These are phyloP conservation scores for Uronychia binucleata DNA, from an alignment of 73 alveolate genomes.

Conservation along the genomic window DNA sequence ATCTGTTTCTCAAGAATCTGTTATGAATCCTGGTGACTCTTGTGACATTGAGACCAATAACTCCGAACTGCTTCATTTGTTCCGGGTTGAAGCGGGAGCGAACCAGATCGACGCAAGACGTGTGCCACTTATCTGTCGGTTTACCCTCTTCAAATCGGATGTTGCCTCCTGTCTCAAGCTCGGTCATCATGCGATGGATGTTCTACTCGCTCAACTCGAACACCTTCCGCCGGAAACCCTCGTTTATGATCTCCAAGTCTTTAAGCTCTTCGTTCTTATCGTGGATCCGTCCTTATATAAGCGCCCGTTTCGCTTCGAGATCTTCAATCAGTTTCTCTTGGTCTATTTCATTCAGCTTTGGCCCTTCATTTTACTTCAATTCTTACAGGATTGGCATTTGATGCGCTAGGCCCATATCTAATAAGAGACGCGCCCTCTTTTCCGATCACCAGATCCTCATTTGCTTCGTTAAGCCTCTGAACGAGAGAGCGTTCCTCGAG, in stretches of 20 bases:
- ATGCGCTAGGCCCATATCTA: conserved; percentile 13
- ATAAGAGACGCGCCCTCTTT: not conserved
- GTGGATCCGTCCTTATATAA: conserved; percentile 31
- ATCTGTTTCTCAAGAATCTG: conserved; percentile 53
- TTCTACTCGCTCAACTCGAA: conserved; percentile 47
- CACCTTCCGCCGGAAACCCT: conserved; percentile 18
- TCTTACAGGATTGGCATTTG: conserved; percentile 14
- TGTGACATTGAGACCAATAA: conserved; percentile 42
- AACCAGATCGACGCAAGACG: conserved; percentile 37
- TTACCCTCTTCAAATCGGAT: conserved; percentile 57
- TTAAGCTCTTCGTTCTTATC: conserved; percentile 43
- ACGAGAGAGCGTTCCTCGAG: conserved; percentile 26
- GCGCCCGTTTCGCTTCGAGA: conserved; percentile 24
- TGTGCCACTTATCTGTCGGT: conserved; percentile 45
- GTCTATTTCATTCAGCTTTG: conserved; percentile 16
- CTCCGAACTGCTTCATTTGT: conserved; percentile 41
- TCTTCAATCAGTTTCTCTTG: conserved; percentile 26
- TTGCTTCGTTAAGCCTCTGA: not conserved
- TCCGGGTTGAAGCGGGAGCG: conserved; percentile 40
- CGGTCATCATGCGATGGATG: conserved; percentile 66
- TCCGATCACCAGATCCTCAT: not conserved
- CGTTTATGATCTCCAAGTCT: conserved; percentile 23
- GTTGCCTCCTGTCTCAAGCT: conserved; percentile 89
- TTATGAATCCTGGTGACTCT: conserved; percentile 59
- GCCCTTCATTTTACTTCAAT: not conserved